A percentile compares a stretch with the other conserved stretches of the same genome.
These are phyloP conservation scores for Cryptosporidium muris DNA, from an alignment of 169 alveolate species.

Conservation along the genomic window DNA sequence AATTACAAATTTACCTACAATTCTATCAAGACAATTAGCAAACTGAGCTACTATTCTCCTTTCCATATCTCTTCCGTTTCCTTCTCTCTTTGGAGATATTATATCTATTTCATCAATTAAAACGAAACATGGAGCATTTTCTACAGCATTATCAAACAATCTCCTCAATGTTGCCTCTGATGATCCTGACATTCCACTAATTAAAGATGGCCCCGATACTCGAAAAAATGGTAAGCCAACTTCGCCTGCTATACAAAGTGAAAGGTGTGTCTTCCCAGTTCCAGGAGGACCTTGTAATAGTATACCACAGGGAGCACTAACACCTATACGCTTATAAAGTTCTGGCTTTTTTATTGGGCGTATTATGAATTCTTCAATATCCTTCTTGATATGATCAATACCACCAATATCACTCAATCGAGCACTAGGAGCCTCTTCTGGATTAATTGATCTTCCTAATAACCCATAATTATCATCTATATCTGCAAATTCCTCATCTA, in stretches of 20 bases:
- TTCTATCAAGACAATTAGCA: slow-evolving; percentile 89
- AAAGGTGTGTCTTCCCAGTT: slow-evolving; percentile 95
- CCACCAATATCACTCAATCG: slow-evolving; percentile 76
- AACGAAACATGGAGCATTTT: slow-evolving; percentile 86
- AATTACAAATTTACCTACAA: slow-evolving; percentile 83
- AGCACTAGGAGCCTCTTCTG: slow-evolving; percentile 63
- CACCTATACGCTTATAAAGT: slow-evolving; percentile 86
- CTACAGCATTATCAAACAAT: slow-evolving; percentile 87
- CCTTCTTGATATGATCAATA: slow-evolving; percentile 77
- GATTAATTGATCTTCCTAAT: slow-evolving; percentile 1
- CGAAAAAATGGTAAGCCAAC: slow-evolving; percentile 72
- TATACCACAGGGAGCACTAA: slow-evolving; percentile 92
- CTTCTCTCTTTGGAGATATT: slow-evolving; percentile 89
- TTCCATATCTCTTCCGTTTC: slow-evolving; percentile 91
- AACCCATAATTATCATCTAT: slow-evolving; percentile 5
- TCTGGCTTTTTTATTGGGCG: slow-evolving; percentile 80
- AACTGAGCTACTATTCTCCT: slow-evolving; percentile 93
- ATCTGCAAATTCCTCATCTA: slow-evolving; percentile 54
- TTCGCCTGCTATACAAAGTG: slow-evolving; percentile 93
- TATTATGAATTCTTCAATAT: slow-evolving; percentile 78
- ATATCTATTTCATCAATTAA: slow-evolving; percentile 81
- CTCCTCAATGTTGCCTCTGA: slow-evolving; percentile 90
- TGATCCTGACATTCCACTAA: slow-evolving; percentile 93
- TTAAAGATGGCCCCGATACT: slow-evolving; percentile 77
- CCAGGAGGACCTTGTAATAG: slow-evolving; percentile 97